A percentile compares a stretch with the other conserved stretches of the same genome.
These are phyloP conservation scores for Rhodotorula diobovata DNA, from an alignment of 768 basidiomycete species.

Conservation along the genomic window DNA sequence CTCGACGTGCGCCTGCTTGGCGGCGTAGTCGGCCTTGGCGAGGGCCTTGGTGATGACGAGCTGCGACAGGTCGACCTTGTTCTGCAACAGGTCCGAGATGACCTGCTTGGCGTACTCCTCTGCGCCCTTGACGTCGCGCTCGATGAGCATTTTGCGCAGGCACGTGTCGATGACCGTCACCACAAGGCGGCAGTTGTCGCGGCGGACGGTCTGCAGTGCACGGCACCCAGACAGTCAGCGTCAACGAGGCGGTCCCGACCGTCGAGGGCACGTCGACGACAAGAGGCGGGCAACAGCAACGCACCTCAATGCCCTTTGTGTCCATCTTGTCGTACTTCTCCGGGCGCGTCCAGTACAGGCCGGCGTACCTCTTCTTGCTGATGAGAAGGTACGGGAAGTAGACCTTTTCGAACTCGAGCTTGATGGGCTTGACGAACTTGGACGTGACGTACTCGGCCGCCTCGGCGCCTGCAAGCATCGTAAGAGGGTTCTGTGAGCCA, in stretches of 20 bases:
- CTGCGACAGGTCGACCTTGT: constrained; percentile 98
- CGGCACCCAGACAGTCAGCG: too few species aligned
- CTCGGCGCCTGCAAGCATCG: constrained; percentile 59
- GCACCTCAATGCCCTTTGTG: constrained; percentile 95
- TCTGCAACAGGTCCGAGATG: constrained; percentile 89
- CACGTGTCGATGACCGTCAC: constrained; percentile 98
- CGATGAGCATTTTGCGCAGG: constrained; percentile 93
- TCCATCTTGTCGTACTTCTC: constrained; percentile 99
- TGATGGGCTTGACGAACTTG: constrained; percentile 92
- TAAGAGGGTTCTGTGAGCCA: neutral
- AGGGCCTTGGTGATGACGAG: constrained; percentile 97
- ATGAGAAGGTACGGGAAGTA: constrained; percentile 98
- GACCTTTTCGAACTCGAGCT: constrained; percentile 98
- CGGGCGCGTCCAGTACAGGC: constrained; percentile 90
- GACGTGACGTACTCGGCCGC: constrained; percentile 85
- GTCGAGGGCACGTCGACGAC: neutral
- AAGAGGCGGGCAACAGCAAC: constrained; percentile 28
- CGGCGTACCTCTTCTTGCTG: constrained; percentile 97
- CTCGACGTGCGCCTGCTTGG: constrained; percentile 94
- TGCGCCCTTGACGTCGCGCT: constrained; percentile 86
- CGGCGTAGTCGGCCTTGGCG: constrained; percentile 85
- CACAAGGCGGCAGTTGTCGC: constrained; percentile 97
- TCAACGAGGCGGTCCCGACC: neutral
- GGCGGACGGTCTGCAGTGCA: constrained; percentile 73
- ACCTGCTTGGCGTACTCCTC: constrained; percentile 93